A percentile compares a stretch with the other conserved stretches of the same genome.
These are phyloP conservation scores for Kwoniella botswanensis DNA, from an alignment of 768 basidiomycete species.

Conservation along the genomic window DNA sequence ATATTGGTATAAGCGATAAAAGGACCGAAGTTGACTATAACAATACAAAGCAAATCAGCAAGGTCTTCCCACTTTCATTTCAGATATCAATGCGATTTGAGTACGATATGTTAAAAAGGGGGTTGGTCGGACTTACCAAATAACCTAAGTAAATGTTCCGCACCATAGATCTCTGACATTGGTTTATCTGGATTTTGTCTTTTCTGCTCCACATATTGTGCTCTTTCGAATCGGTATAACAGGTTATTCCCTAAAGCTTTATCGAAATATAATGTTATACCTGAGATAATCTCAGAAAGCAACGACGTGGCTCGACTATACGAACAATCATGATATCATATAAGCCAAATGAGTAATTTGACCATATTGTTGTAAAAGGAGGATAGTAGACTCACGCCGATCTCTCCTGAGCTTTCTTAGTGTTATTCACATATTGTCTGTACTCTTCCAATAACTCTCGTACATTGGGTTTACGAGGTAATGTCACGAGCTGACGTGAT, in stretches of 20 bases:
- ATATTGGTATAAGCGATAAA: conserved; percentile 89
- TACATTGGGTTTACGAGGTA: conserved; percentile 82
- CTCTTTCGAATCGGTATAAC: conserved; percentile 92
- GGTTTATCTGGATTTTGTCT: conserved; percentile 75
- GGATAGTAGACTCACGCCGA: conserved; percentile 38
- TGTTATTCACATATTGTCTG: conserved; percentile 62
- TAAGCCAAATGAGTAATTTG: background rate
- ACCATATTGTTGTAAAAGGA: background rate
- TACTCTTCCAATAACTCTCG: conserved; percentile 78
- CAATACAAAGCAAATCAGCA: background rate
- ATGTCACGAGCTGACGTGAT: conserved; percentile 71
- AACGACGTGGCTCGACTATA: conserved; percentile 70
- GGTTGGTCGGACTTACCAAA: conserved; percentile 69
- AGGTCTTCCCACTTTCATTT: background rate
- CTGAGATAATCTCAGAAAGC: conserved; percentile 79
- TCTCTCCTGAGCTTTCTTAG: conserved; percentile 48
- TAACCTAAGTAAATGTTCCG: conserved; percentile 89
- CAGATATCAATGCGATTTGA: too few species aligned
- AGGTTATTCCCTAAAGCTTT: conserved; percentile 81
- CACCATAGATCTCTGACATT: conserved; percentile 90
- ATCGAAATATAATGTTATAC: conserved; percentile 90
- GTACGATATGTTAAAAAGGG: background rate
- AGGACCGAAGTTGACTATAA: conserved; percentile 81
- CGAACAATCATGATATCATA: background rate
- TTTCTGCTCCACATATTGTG: conserved; percentile 82